phyloP scores from a whole-genome alignment of 352 stramenopile genomes.

The Pilasporangium apinafurcum region DNA sequence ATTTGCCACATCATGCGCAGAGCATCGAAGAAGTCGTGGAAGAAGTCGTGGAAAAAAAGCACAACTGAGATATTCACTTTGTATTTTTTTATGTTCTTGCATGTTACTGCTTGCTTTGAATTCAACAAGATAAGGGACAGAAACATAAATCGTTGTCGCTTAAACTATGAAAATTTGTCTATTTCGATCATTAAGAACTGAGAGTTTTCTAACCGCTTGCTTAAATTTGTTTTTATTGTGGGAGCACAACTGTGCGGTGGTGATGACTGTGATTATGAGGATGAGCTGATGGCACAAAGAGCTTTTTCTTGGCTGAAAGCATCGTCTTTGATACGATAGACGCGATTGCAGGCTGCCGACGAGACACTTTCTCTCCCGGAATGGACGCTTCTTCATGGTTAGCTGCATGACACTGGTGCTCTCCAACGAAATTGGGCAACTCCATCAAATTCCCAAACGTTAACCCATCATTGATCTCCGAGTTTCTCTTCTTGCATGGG shows the following conservation, averaged over 20 bases:
- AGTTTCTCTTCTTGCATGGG: conserved; percentile 15
- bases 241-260: conserved; percentile 7
- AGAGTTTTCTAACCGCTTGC: too few relatives aligned
- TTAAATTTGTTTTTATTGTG: conserved; percentile 1
- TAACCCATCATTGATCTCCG: conserved; percentile 14
- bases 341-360: conserved; percentile 18
- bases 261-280: neutral
- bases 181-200: too few relatives aligned
- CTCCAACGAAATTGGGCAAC: conserved; percentile 39
- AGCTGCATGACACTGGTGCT: conserved; percentile 11
- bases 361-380: neutral
- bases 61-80: too few relatives aligned
- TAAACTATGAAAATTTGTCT: too few relatives aligned
- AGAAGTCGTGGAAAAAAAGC: too few relatives aligned
- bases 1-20: too few relatives aligned
- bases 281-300: conserved; percentile 10
- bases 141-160: too few relatives aligned
- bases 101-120: too few relatives aligned
- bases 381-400: conserved; percentile 3
- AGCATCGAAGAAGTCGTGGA: too few relatives aligned
- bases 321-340: conserved; percentile 51
- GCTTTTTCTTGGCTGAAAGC: conserved; percentile 47
- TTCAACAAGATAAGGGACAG: too few relatives aligned
- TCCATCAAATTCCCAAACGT: conserved; percentile 60
- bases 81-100: too few relatives aligned